A percentile compares a stretch with the other conserved stretches of the same genome.
phyloP scores from a whole-genome alignment of 2,329 filamentous ascomycete species.

The Neofusicoccum kwambonambiense region DNA sequence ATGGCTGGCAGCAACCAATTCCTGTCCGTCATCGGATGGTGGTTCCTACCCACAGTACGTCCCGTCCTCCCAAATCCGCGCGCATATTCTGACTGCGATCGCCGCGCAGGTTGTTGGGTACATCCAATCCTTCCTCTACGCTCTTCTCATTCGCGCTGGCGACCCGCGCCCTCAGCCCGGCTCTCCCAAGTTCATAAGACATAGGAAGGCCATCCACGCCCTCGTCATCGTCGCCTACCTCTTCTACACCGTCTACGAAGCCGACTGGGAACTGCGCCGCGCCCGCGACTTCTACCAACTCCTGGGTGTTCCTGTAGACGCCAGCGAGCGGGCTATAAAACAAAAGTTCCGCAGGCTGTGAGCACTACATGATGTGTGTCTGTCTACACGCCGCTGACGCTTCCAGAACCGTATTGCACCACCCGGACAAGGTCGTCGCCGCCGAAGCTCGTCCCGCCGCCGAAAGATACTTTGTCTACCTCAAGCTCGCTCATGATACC shows the following conservation, averaged over 20 bases:
- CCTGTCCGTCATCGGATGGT: slow-evolving; percentile 60
- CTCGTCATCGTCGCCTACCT: slow-evolving; percentile 82
- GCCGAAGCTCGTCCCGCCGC: slow-evolving; percentile 39
- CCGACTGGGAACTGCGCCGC: slow-evolving; percentile 74
- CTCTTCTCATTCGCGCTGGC: slow-evolving; percentile 84
- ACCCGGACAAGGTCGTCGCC: slow-evolving; percentile 75
- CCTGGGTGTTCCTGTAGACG: slow-evolving; percentile 67
- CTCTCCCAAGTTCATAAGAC: slow-evolving; percentile 65
- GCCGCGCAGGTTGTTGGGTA: slow-evolving; percentile 67
- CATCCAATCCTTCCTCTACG: slow-evolving; percentile 80
- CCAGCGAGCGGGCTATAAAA: slow-evolving; percentile 75
- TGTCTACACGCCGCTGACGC: background rate
- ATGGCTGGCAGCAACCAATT: slow-evolving; percentile 27
- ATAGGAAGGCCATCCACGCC: slow-evolving; percentile 81
- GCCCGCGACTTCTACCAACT: slow-evolving; percentile 76
- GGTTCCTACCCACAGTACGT: slow-evolving; percentile 60
- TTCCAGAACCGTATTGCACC: slow-evolving; percentile 55
- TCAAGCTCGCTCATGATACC: slow-evolving; percentile 81
- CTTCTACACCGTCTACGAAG: slow-evolving; percentile 88
- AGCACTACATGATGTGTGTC: slow-evolving; percentile 8
- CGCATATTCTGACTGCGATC: background rate
- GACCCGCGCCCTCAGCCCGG: slow-evolving; percentile 71
- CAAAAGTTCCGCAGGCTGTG: slow-evolving; percentile 75
- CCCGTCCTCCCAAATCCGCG: background rate
- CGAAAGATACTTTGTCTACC: slow-evolving; percentile 69